Evolutionary conservation across 805 yeast species (phyloP), one percentile per base, ranked within the genome.

Genomic region (Pichia cabralensis): DNA sequence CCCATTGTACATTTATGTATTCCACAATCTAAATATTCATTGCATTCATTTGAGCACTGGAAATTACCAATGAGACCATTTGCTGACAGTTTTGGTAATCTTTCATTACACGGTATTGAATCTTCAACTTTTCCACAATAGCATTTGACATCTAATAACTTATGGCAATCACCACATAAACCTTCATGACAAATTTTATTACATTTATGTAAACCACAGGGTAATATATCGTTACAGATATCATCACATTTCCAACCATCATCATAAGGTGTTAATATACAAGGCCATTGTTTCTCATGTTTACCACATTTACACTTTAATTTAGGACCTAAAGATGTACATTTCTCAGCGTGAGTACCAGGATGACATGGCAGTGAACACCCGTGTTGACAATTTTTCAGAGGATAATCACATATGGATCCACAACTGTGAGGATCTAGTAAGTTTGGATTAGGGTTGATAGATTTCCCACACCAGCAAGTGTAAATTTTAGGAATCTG

Each of bases 381-480:
- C 3, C 74, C 71, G 52, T 86, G 96, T 2, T 76, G 67, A 52
- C 96, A 81, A 5, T 56, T 50, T 1, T 57, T 53, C 33, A 78
- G 62, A 22, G 71, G 67, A 25, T 63, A 60, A 33, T 69, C 68
- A 60, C 96, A 86, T 1, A 83, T 67, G 50, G 81, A 86, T 3
- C 95, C 95, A 64, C 96, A 88, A 31, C 92, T 78, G 45, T 86
- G 92, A 0, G 96, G 95, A 32, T 66, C 60, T 33, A 76, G 55
- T 14, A 65, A 56, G 46, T 78, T 75, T 1, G 66, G 56, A 4
- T 53, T 60, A 0, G 96, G 96, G 43, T 81, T 73, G 14, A 71
- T 60, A 3, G 68, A 70, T 47, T 82, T 80, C 1, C 88, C 89
- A 64, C 96, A 86, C 96, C 96, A 86, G 51, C 96, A 86, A 1